phyloP scores from a whole-genome alignment of 768 basidiomycete genomes.

The Suillus alpinus region DNA sequence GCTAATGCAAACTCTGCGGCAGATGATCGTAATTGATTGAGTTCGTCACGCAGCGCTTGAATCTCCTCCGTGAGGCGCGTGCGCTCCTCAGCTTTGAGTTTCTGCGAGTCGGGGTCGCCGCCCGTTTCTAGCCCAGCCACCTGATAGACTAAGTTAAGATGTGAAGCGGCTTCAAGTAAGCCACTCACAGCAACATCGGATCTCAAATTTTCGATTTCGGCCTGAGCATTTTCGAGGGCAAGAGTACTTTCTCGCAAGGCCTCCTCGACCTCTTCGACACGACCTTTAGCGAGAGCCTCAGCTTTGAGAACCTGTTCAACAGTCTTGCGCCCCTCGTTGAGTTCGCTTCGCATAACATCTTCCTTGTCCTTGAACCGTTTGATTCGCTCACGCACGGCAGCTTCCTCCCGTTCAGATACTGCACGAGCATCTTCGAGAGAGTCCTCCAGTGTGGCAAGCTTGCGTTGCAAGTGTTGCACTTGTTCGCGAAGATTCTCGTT shows the following conservation, averaged over 20 bases:
- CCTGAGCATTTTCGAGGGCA: conserved; percentile 85
- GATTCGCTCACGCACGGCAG: conserved; percentile 56
- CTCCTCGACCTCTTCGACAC: conserved; percentile 85
- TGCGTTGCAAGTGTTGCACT: conserved; percentile 80
- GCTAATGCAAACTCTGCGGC: conserved; percentile 17
- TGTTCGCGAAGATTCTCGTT: conserved; percentile 92
- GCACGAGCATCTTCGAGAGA: conserved; percentile 73
- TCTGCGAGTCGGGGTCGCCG: conserved; percentile 41
- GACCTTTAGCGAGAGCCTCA: conserved; percentile 56
- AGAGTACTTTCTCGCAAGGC: conserved; percentile 84
- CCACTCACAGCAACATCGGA: conserved; percentile 70
- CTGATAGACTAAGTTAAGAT: conserved; percentile 8
- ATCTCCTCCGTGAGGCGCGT: conserved; percentile 55
- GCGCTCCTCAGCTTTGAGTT: conserved; percentile 49
- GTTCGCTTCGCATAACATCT: conserved; percentile 66
- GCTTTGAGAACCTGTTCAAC: conserved; percentile 60
- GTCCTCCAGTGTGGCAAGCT: conserved; percentile 76
- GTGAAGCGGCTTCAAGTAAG: neutral
- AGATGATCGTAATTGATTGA: conserved; percentile 38
- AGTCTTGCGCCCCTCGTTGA: conserved; percentile 62
- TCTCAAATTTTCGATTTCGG: conserved; percentile 81
- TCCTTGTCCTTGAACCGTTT: conserved; percentile 72
- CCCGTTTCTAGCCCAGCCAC: conserved; percentile 49
- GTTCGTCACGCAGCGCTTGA: conserved; percentile 44
- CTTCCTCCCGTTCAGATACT: conserved; percentile 74